phyloP scores from a whole-genome alignment of 139 green algal species.

The Pseudopediastrum boryanum region DNA sequence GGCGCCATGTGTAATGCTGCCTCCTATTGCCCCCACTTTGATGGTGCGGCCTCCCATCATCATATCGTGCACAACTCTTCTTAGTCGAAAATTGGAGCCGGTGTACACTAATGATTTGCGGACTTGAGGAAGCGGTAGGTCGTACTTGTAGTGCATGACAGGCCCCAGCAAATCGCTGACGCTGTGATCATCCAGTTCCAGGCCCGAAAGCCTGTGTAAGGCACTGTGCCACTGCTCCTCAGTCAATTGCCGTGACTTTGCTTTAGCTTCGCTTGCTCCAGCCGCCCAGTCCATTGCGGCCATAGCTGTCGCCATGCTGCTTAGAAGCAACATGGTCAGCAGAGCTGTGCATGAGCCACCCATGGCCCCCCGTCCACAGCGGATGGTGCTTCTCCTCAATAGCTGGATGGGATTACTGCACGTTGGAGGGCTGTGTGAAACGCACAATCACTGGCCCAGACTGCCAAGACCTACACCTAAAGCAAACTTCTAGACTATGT shows the following conservation, averaged over 20 bases:
- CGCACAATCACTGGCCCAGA: too few relatives aligned
- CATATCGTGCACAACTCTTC: slow-evolving; percentile 33
- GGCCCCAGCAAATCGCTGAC: slow-evolving; percentile 12
- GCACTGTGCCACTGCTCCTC: slow-evolving; percentile 1
- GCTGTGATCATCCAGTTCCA: slow-evolving; percentile 3
- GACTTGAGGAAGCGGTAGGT: slow-evolving; percentile 22
- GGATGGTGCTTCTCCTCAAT: too few relatives aligned
- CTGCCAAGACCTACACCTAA: too few relatives aligned
- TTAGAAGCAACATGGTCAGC: too few relatives aligned
- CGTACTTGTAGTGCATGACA: slow-evolving; percentile 25
- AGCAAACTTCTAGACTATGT: too few relatives aligned
- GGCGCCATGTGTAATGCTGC: slow-evolving; percentile 36
- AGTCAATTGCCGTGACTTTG: neutral
- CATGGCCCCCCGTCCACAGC: too few relatives aligned
- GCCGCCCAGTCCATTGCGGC: slow-evolving; percentile 8
- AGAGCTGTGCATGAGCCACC: too few relatives aligned
- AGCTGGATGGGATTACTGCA: too few relatives aligned
- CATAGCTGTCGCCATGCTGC: too few relatives aligned
- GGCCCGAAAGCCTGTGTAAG: slow-evolving; percentile 6
- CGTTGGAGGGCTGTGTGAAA: too few relatives aligned
- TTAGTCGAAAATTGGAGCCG: slow-evolving; percentile 28
- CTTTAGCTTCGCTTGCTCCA: neutral
- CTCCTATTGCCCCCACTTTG: slow-evolving; percentile 33
- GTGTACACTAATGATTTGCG: slow-evolving; percentile 36
- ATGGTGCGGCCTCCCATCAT: slow-evolving; percentile 5